Base-by-base conservation (phyloP, 2,329 filamentous ascomycete species). In the Pezicula carpinea region DNA sequence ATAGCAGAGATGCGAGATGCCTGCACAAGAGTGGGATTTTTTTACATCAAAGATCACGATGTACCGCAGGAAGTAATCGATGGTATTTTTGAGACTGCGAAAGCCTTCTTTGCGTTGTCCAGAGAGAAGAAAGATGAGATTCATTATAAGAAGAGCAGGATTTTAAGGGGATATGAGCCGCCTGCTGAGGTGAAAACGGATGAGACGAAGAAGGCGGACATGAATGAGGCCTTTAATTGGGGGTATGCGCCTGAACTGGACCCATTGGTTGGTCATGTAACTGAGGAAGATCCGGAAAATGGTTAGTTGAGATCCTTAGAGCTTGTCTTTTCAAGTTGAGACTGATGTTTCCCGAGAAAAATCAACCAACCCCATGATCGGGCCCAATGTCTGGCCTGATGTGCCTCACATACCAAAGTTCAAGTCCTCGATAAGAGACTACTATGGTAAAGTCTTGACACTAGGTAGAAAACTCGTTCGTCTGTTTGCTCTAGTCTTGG, bases 401-500 rank as follows among this genome's bases (percentile, higher is more conserved):
- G 19, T 45, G 10, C 38, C 32, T 42, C 41, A 34, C 41, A 45
- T 38, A 29, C 13, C 35, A 38, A 13, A 38, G 17, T 21, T 31
- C 38, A 40, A 40, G 22, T n/a, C 18, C 18, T 5, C 21, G 13
- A 18, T 40, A 8, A 22, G 11, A 3, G 22, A n/a, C 5, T 40
- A 40, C 38, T 23, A 40, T 21, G 38, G 18, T n/a, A n/a, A 21
- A 5, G 22, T 40, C 17, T 7, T 48, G 31, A 32, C 31, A 23
- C 39, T 45, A n/a, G 36, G 36, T 13, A 66, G 77, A 17, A 66
- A 64, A 18, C 54, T 81, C 38, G 69, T 74, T 7, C 63, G 67
- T 6, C 63, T 70, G 15, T 77, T 82, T 53, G 76, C 77, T 0
- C 65, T 80, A 2, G 71, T 71, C 1, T 64, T 80, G 1, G 68